phyloP scores from a whole-genome alignment of 495 filamentous ascomycete genomes.

The Chlorociboria aeruginascens region DNA sequence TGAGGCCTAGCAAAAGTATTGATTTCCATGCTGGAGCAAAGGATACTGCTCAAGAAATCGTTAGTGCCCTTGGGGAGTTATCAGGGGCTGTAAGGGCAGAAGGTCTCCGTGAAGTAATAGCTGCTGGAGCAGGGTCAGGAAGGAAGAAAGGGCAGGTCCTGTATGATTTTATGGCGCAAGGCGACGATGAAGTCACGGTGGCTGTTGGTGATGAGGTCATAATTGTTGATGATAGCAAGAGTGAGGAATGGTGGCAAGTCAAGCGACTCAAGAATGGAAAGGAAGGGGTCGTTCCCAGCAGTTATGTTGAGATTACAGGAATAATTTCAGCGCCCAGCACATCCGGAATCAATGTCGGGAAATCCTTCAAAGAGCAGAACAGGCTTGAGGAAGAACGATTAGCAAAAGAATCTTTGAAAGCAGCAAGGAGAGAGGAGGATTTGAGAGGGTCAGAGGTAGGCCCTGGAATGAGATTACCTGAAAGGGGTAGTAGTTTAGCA shows the following conservation, averaged over 20 bases:
- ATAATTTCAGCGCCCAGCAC: conserved; percentile 36
- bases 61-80: conserved; percentile 76
- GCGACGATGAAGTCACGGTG: conserved; percentile 93
- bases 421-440: conserved; percentile 41
- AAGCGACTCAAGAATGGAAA: conserved; percentile 78
- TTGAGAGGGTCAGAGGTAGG: conserved; percentile 62
- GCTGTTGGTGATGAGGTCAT: conserved; percentile 81
- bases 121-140: conserved; percentile 52
- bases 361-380: conserved; percentile 72
- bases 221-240: conserved; percentile 78
- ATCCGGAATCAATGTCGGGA: conserved; percentile 49
- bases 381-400: conserved; percentile 69
- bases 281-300: conserved; percentile 96
- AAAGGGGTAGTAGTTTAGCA: conserved; percentile 54
- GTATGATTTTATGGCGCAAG: conserved; percentile 94
- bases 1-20: conserved; percentile 80
- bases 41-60: conserved; percentile 90
- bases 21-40: conserved; percentile 97
- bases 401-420: conserved; percentile 60
- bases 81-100: conserved; percentile 73
- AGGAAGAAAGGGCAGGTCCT: conserved; percentile 75
- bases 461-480: conserved; percentile 55
- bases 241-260: conserved; percentile 98
- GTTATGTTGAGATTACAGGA: conserved; percentile 81
- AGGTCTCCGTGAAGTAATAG: conserved; percentile 77